Percentiles rank a stretch among this genome's conserved stretches.
These are phyloP conservation scores for Podospora pseudocomata DNA, from an alignment of 495 filamentous ascomycete species.

Conservation along the genomic window DNA sequence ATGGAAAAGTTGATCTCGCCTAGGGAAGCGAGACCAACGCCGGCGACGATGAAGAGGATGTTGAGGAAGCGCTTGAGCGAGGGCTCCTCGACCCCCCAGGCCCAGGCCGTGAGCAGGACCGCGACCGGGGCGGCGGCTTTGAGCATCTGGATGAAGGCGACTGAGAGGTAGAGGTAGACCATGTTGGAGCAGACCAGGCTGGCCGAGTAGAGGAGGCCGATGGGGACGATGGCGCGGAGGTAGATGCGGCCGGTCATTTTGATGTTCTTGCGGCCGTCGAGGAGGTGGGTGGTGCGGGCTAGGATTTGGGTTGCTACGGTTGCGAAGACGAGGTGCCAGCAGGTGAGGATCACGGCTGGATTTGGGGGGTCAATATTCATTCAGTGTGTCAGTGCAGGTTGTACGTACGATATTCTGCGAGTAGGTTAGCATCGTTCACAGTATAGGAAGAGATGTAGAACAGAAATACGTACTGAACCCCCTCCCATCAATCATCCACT, in stretches of 20 bases:
- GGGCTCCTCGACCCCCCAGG: conserved; percentile 57
- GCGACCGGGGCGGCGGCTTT: conserved; percentile 70
- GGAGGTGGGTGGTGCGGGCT: conserved; percentile 60
- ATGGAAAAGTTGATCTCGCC: conserved; percentile 73
- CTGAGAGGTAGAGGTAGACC: conserved; percentile 70
- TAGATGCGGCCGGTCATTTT: conserved; percentile 68
- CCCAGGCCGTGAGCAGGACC: conserved; percentile 63
- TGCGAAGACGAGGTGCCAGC: conserved; percentile 73
- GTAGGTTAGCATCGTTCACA: conserved; percentile 18
- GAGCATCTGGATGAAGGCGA: conserved; percentile 80
- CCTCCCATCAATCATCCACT: conserved; percentile 73
- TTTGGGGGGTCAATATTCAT: conserved; percentile 11
- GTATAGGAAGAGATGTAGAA: not conserved
- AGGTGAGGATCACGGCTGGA: conserved; percentile 58
- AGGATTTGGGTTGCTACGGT: conserved; percentile 71
- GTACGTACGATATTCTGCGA: conserved; percentile 33
- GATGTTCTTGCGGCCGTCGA: conserved; percentile 64
- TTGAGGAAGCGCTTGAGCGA: conserved; percentile 61
- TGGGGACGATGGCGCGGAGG: conserved; percentile 68
- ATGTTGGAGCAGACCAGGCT: conserved; percentile 71
- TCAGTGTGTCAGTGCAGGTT: not conserved
- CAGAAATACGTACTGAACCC: conserved; percentile 66
- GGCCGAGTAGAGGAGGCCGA: conserved; percentile 68
- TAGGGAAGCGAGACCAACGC: conserved; percentile 67
- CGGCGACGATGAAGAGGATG: conserved; percentile 68